Percentiles rank a stretch among this genome's conserved stretches.
phyloP scores from a whole-genome alignment of 2,329 filamentous ascomycete species.

The Ascosphaera apis region DNA sequence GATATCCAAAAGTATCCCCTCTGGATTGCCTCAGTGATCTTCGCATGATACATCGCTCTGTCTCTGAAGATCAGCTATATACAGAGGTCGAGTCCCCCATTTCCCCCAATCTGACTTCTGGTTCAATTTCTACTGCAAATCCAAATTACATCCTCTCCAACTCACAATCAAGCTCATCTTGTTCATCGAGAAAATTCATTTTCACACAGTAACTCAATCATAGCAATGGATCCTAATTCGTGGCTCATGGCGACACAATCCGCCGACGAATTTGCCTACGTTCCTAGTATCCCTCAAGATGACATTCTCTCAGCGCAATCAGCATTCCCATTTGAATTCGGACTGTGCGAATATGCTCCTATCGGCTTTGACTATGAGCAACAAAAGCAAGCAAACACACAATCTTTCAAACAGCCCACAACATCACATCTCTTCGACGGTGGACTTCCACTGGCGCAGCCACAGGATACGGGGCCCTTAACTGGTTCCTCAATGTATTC shows the following conservation, averaged over 20 bases:
- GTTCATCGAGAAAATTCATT: too few species aligned
- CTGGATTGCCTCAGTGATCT: background rate
- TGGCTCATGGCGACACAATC: background rate
- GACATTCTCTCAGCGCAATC: background rate
- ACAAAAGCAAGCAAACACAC: background rate
- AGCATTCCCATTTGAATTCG: background rate
- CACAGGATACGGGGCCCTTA: background rate
- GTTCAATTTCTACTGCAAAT: too few species aligned
- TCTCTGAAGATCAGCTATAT: background rate
- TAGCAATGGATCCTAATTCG: background rate
- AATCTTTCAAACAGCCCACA: background rate
- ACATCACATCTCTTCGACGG: background rate
- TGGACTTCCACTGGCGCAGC: background rate
- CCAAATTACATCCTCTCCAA: background rate
- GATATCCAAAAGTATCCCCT: background rate
- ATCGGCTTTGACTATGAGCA: background rate
- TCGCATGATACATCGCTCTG: background rate
- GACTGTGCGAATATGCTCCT: background rate
- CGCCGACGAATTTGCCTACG: background rate
- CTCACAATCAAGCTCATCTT: background rate
- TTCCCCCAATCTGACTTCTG: too few species aligned
- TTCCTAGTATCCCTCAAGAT: background rate
- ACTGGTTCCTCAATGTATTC: background rate
- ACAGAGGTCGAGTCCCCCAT: background rate
- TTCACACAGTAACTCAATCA: too few species aligned